Conservation (phyloP, 1,284 basidiomycete species). For the Tausonia pullulans region DNA sequence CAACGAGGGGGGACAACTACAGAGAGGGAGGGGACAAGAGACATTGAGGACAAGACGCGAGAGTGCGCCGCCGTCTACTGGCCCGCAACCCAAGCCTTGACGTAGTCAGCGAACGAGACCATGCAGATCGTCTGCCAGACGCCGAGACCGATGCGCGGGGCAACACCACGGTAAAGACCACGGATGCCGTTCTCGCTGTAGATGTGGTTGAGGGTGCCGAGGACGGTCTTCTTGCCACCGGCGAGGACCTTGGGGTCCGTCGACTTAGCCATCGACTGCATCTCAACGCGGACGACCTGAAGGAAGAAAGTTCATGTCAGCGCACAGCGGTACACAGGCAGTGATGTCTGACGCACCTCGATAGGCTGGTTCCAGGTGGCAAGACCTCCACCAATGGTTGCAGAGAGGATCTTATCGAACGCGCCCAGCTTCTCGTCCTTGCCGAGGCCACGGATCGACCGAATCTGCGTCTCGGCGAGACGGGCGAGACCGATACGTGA, state of each 20-base stretch:
- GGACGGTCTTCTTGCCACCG: conserved; percentile 69
- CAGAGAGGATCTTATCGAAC: conserved; percentile 77
- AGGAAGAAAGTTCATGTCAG: not conserved
- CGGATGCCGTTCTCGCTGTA: conserved; percentile 95
- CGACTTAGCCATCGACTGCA: conserved; percentile 95
- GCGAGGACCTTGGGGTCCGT: conserved; percentile 62
- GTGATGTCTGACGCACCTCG: conserved; percentile 49
- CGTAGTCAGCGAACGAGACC: conserved; percentile 14
- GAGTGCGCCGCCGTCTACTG: not conserved
- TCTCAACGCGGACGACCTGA: conserved; percentile 47
- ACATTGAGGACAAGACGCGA: not conserved
- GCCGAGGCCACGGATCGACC: conserved; percentile 53
- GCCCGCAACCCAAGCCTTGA: conserved; percentile 10
- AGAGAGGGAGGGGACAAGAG: not conserved
- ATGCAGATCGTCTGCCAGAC: conserved; percentile 70
- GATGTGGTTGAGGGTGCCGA: conserved; percentile 82
- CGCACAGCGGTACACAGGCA: not conserved
- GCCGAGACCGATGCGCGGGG: conserved; percentile 89
- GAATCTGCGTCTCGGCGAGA: conserved; percentile 72
- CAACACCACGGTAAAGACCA: conserved; percentile 94
- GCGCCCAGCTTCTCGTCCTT: conserved; percentile 66
- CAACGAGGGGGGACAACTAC: not conserved
- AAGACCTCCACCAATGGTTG: conserved; percentile 84
- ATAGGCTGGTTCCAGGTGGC: conserved; percentile 99
- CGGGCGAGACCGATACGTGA: conserved; percentile 96